A percentile compares a stretch with the other conserved stretches of the same genome.
Conservation (phyloP, 2,329 filamentous ascomycete genomes). For the Calcarisporium arbuscula region DNA sequence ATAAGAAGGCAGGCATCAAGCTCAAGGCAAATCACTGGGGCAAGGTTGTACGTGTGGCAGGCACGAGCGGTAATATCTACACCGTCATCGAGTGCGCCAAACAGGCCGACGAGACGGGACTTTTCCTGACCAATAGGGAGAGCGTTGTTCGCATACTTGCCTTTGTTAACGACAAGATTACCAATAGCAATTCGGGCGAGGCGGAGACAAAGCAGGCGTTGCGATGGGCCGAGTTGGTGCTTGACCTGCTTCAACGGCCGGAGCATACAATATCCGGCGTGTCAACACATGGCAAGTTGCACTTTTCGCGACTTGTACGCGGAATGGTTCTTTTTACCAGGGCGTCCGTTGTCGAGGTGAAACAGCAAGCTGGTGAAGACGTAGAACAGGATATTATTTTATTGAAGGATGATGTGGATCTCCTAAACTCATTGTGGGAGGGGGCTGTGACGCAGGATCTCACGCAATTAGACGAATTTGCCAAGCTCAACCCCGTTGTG, state of each 20-base stretch:
- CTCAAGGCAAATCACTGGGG: slow-evolving; percentile 27
- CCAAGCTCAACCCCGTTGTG: slow-evolving; percentile 15
- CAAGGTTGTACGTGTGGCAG: slow-evolving; percentile 36
- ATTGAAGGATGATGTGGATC: slow-evolving; percentile 22
- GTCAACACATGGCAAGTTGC: slow-evolving; percentile 13
- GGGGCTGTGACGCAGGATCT: slow-evolving; percentile 13
- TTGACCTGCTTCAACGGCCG: slow-evolving; percentile 42
- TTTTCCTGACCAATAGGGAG: slow-evolving; percentile 36
- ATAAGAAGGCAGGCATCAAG: slow-evolving; percentile 34
- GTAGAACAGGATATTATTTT: slow-evolving; percentile 17
- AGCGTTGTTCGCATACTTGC: slow-evolving; percentile 24
- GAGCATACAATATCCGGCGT: slow-evolving; percentile 25
- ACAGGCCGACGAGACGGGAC: slow-evolving; percentile 37
- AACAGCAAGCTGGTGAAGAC: slow-evolving; percentile 15
- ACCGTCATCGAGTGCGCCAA: slow-evolving; percentile 45
- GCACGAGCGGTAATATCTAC: slow-evolving; percentile 33
- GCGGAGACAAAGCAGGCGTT: slow-evolving; percentile 34
- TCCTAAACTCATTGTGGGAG: slow-evolving; percentile 21
- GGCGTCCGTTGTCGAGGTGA: slow-evolving; percentile 18
- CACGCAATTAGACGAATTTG: slow-evolving; percentile 16
- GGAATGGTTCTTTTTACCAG: slow-evolving; percentile 23
- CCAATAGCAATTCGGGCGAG: slow-evolving; percentile 26
- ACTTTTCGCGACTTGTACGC: slow-evolving; percentile 21
- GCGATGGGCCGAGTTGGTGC: slow-evolving; percentile 38
- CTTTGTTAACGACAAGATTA: slow-evolving; percentile 30